Percentiles rank a stretch among this genome's conserved stretches.
Evolutionary conservation across 2,329 filamentous ascomycete genomes (phyloP).

Genomic region (Aulographum hederae): DNA sequence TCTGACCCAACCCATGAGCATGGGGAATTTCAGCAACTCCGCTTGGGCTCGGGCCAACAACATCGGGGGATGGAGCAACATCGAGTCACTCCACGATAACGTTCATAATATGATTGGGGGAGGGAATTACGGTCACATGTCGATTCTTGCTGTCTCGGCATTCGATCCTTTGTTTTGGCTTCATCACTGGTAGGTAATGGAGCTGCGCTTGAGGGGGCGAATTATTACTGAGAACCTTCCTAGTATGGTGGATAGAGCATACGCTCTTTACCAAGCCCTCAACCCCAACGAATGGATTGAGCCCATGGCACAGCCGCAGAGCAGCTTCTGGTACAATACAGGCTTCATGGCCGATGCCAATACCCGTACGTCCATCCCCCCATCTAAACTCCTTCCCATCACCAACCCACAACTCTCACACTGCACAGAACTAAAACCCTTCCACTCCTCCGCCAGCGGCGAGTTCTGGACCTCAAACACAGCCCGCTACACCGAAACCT

Average conservation of each 20-base stretch:
- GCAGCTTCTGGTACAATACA: conserved; percentile 40
- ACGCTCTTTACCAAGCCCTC: conserved; percentile 61
- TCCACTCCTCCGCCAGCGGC: conserved; percentile 35
- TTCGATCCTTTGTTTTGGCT: conserved; percentile 70
- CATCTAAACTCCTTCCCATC: background rate
- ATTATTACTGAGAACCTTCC: background rate
- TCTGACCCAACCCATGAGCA: conserved; percentile 49
- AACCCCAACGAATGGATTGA: conserved; percentile 50
- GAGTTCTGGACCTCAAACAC: conserved; percentile 51
- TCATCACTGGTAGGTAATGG: conserved; percentile 37
- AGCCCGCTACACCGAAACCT: conserved; percentile 37
- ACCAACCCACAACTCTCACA: conserved; percentile 1
- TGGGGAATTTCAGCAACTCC: conserved; percentile 51
- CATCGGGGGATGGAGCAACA: conserved; percentile 35
- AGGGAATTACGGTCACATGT: conserved; percentile 15
- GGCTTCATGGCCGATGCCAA: conserved; percentile 35
- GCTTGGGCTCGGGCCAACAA: conserved; percentile 32
- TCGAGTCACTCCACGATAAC: conserved; percentile 28
- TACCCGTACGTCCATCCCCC: conserved; percentile 21
- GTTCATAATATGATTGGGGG: conserved; percentile 36
- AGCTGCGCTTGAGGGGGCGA: background rate
- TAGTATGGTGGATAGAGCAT: conserved; percentile 53
- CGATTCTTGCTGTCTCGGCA: conserved; percentile 40
- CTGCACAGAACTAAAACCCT: conserved; percentile 45
- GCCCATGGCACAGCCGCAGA: conserved; percentile 30